phyloP scores from a whole-genome alignment of 495 filamentous ascomycete genomes.

The Cercophora samala region DNA sequence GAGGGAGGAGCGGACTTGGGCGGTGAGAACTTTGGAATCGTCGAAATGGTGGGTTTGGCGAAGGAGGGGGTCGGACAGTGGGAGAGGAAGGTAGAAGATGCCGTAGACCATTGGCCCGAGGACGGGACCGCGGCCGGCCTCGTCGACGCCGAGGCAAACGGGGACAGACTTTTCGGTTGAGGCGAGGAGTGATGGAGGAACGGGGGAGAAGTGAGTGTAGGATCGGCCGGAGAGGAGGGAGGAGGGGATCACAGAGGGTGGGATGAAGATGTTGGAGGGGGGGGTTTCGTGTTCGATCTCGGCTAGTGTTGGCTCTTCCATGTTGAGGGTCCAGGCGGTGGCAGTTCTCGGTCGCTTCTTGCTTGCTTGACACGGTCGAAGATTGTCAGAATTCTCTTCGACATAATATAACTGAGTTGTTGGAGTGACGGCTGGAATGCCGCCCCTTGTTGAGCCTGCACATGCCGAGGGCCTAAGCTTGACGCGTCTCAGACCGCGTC shows the following conservation, averaged over 20 bases:
- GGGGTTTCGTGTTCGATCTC: conserved; percentile 51
- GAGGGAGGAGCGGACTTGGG: conserved; percentile 65
- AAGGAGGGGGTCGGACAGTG: conserved; percentile 67
- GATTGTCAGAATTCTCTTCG: no score
- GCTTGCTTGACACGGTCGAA: neutral
- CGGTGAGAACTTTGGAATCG: conserved; percentile 85
- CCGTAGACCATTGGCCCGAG: conserved; percentile 97
- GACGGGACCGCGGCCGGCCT: conserved; percentile 92
- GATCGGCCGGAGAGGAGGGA: conserved; percentile 67
- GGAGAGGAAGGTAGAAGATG: conserved; percentile 74
- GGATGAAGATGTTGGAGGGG: conserved; percentile 61
- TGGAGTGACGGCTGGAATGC: neutral
- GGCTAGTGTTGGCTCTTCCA: conserved; percentile 36
- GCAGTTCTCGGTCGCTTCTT: neutral
- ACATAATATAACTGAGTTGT: neutral
- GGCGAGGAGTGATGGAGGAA: conserved; percentile 54
- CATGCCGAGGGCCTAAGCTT: neutral
- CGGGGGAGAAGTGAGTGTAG: conserved; percentile 79
- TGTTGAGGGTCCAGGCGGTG: conserved; percentile 11
- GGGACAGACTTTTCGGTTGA: conserved; percentile 21
- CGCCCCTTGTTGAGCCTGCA: neutral
- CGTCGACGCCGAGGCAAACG: conserved; percentile 77
- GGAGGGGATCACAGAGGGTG: conserved; percentile 67
- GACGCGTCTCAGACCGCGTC: neutral
- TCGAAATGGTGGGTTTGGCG: conserved; percentile 77